Conservation (phyloP, 2,329 filamentous ascomycete genomes). For the Phyllachora maydis region DNA sequence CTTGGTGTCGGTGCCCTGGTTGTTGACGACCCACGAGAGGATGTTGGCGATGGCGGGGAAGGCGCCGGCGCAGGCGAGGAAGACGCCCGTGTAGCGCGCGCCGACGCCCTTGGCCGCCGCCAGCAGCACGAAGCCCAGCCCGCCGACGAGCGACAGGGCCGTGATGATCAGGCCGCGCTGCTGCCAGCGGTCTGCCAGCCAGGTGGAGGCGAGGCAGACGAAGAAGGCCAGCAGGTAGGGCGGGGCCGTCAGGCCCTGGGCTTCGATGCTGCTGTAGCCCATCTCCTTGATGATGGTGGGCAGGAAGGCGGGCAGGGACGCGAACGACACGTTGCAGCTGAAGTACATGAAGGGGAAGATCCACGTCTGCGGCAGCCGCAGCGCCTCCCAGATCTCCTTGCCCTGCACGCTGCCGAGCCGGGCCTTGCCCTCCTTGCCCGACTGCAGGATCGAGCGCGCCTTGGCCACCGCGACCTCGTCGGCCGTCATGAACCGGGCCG, state of each 20-base stretch:
- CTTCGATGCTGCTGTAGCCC: slow-evolving; percentile 44
- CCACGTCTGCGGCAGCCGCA: slow-evolving; percentile 20
- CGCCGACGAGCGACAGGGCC: slow-evolving; percentile 31
- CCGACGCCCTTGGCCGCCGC: slow-evolving; percentile 25
- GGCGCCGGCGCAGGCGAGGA: slow-evolving; percentile 20
- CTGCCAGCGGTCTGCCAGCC: slow-evolving; percentile 40
- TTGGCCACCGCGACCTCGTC: slow-evolving; percentile 37
- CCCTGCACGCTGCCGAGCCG: slow-evolving; percentile 22
- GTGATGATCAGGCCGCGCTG: slow-evolving; percentile 43
- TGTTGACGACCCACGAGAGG: slow-evolving; percentile 50
- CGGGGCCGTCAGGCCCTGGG: slow-evolving; percentile 53
- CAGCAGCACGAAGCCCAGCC: slow-evolving; percentile 43
- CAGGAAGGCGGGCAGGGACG: slow-evolving; percentile 42
- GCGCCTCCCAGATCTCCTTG: slow-evolving; percentile 21
- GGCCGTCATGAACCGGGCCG: slow-evolving; percentile 29
- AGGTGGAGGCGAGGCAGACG: slow-evolving; percentile 37
- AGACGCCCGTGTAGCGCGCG: slow-evolving; percentile 24
- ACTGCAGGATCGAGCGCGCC: slow-evolving; percentile 28
- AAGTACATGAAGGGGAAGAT: slow-evolving; percentile 33
- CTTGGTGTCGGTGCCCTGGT: slow-evolving; percentile 46
- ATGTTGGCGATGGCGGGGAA: slow-evolving; percentile 51
- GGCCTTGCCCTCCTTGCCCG: slow-evolving; percentile 23
- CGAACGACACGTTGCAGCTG: slow-evolving; percentile 42
- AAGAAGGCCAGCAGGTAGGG: slow-evolving; percentile 50
- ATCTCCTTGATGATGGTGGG: slow-evolving; percentile 42